Evolutionary conservation across 352 stramenopile species (phyloP).

Genomic region (Phytophthora podocarpi): DNA sequence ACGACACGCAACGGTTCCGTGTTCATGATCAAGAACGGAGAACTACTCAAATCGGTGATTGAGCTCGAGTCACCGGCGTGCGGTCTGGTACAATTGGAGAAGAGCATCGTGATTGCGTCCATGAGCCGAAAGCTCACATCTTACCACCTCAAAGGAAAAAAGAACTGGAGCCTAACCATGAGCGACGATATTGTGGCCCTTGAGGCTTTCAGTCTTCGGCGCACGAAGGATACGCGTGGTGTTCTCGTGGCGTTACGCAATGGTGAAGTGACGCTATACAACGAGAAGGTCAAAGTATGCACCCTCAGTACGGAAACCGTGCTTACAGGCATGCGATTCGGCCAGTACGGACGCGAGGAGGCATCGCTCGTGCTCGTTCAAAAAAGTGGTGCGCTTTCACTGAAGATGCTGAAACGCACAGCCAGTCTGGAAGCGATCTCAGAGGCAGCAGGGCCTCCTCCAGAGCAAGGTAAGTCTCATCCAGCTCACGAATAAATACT

Average conservation of each 20-base stretch:
- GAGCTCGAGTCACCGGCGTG: conserved; percentile 84
- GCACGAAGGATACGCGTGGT: conserved; percentile 77
- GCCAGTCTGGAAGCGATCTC: conserved; percentile 80
- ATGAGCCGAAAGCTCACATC: conserved; percentile 89
- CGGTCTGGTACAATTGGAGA: conserved; percentile 78
- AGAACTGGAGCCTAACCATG: conserved; percentile 91
- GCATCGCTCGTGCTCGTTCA: conserved; percentile 83
- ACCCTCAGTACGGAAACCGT: conserved; percentile 66
- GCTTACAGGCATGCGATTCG: conserved; percentile 85
- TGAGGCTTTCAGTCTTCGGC: conserved; percentile 69
- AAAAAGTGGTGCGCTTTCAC: conserved; percentile 77
- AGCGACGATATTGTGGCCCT: conserved; percentile 84
- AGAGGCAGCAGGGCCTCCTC: conserved; percentile 71
- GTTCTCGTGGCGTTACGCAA: conserved; percentile 86
- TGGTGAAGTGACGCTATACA: conserved; percentile 89
- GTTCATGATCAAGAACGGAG: conserved; percentile 92
- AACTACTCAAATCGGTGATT: conserved; percentile 86
- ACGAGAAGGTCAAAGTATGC: conserved; percentile 87
- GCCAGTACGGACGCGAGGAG: conserved; percentile 88
- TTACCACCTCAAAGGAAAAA: conserved; percentile 91
- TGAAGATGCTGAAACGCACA: conserved; percentile 91
- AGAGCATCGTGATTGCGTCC: conserved; percentile 87
- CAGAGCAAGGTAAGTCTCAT: conserved; percentile 72
- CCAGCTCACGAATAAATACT: not conserved
- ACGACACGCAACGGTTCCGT: conserved; percentile 87